Evolutionary conservation across 2,329 filamentous ascomycete genomes (phyloP).

Genomic region (Aaosphaeria pasadenensis): DNA sequence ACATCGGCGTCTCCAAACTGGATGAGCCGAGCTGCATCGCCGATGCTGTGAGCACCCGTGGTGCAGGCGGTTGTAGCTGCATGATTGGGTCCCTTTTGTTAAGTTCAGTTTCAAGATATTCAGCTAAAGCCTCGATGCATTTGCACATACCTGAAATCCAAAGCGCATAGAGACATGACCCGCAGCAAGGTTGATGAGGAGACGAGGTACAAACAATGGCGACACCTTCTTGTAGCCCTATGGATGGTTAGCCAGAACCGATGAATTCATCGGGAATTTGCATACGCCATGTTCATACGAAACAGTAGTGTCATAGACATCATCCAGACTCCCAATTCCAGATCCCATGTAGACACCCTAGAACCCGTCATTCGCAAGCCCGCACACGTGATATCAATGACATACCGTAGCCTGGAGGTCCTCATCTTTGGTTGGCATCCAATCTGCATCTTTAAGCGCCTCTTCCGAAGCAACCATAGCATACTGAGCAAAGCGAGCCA

Average conservation of each 20-base stretch:
- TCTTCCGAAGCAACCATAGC: conserved; percentile 83
- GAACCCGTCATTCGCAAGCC: conserved; percentile 2
- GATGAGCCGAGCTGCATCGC: conserved; percentile 90
- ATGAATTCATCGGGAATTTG: conserved; percentile 5
- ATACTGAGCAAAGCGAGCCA: conserved; percentile 91
- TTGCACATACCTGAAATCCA: conserved; percentile 60
- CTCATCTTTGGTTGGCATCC: conserved; percentile 60
- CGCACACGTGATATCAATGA: not conserved
- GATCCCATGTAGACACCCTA: conserved; percentile 89
- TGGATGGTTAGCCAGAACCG: not conserved
- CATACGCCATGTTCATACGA: conserved; percentile 70
- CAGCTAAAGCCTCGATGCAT: not conserved
- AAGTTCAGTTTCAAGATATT: not conserved
- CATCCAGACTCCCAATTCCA: conserved; percentile 90
- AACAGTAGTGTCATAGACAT: conserved; percentile 80
- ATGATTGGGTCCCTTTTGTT: conserved; percentile 75
- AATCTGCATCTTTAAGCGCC: conserved; percentile 78
- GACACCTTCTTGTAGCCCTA: conserved; percentile 92
- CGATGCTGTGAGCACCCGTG: conserved; percentile 90
- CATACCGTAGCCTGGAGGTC: conserved; percentile 68
- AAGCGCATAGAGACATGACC: conserved; percentile 93
- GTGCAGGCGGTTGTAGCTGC: conserved; percentile 93
- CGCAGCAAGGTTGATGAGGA: conserved; percentile 92
- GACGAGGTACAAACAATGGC: conserved; percentile 86
- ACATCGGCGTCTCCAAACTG: conserved; percentile 88